Conservation (phyloP, 768 basidiomycete genomes). For the Tulasnella sp. region DNA sequence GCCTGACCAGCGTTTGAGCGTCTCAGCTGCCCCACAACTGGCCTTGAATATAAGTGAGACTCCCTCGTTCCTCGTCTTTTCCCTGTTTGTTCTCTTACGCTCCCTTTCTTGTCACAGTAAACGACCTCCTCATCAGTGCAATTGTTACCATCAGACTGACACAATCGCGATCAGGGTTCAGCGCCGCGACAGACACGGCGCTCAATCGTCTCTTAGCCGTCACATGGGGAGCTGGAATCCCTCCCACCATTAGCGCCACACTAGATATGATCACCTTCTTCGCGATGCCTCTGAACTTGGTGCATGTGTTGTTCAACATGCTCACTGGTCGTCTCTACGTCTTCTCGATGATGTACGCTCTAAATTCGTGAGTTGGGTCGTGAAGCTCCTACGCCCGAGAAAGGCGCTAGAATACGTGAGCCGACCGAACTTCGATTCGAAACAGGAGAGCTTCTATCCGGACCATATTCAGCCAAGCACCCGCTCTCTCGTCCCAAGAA, state of each 20-base stretch:
- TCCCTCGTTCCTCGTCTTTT: background rate
- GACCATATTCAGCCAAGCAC: background rate
- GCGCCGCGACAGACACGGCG: constrained; percentile 5
- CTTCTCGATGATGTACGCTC: constrained; percentile 21
- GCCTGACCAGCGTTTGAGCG: background rate
- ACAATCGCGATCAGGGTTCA: constrained; percentile 14
- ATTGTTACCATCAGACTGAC: constrained; percentile 8
- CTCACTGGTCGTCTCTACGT: constrained; percentile 19
- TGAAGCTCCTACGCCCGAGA: too few species aligned
- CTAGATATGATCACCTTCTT: constrained; percentile 11
- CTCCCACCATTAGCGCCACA: constrained; percentile 9
- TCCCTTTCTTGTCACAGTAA: background rate
- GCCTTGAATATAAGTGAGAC: constrained; percentile 10
- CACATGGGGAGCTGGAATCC: constrained; percentile 18
- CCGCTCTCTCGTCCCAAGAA: constrained; percentile 4
- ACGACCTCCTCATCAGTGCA: constrained; percentile 9
- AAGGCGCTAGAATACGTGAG: background rate
- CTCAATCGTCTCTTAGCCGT: constrained; percentile 10
- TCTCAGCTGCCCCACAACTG: constrained; percentile 9
- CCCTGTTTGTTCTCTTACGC: background rate
- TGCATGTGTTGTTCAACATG: constrained; percentile 21
- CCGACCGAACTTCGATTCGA: background rate
- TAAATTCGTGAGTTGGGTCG: constrained; percentile 13
- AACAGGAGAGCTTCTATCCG: background rate
- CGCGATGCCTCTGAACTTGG: constrained; percentile 10